Evolutionary conservation across 108 stramenopile species (phyloP), one percentile per base, ranked within the genome.

Genomic region (Fistulifera solaris): DNA sequence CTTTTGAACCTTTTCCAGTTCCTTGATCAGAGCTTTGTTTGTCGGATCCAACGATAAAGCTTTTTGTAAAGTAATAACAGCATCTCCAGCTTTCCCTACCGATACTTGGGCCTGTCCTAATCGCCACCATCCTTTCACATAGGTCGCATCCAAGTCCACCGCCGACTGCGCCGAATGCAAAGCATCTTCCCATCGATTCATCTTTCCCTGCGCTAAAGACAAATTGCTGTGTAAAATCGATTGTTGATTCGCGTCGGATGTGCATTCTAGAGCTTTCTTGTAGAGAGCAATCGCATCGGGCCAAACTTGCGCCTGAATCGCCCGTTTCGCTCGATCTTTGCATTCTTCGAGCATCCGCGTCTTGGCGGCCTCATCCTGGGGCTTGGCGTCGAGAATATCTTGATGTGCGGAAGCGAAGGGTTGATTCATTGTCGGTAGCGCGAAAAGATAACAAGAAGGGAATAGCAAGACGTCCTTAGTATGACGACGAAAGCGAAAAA

Each of bases 121-220:
- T 27, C 85, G 58, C 89, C 85, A 92, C 65, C 78, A 82, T 23
- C 73, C 85, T 63, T 92, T 92, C 48, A 85, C 72, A 56, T 85
- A 92, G 1, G 56, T 58, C 7, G 73, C 50, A 62, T 92, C 89
- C 14, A 66, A 41, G 19, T 65, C 16, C n/a, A 71, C 71, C 4
- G 81, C 78, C 7, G 28, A 18, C 15, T 59, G 60, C 1, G 85
- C 84, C 35, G 71, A 66, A 28, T 74, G 66, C 16, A 70, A 51
- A 5, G 81, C 73, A 27, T 74, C 77, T 15, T 60, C 50, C 28
- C 80, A 59, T 27, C 72, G 62, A 4, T 71, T 71, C 81, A 87
- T 80, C 48, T 65, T 75, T 50, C 75, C 56, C 51, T 72, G 63
- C 0, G 79, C 82, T 27, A 92, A 56, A 44, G 82, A 77, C 17